Conservation (phyloP, 2,329 filamentous ascomycete species). For the Tolypocladium amazonense region DNA sequence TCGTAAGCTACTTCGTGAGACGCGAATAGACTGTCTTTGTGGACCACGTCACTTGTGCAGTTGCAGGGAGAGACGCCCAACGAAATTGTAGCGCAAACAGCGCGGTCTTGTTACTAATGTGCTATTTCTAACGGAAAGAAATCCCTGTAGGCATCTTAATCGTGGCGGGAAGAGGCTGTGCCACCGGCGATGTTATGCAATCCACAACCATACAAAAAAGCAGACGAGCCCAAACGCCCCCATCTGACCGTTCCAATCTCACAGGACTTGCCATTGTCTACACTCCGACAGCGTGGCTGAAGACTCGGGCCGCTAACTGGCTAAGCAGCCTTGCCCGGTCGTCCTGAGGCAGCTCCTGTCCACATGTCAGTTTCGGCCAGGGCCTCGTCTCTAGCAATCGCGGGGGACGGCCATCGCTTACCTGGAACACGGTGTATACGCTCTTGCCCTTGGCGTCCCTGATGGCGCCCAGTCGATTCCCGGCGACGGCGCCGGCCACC, state of each 20-base stretch:
- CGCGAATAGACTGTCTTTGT: conserved; percentile 1
- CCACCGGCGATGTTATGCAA: background rate
- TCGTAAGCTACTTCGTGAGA: background rate
- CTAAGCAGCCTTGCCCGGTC: conserved; percentile 74
- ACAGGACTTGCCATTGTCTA: background rate
- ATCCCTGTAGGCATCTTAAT: background rate
- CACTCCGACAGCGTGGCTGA: conserved; percentile 62
- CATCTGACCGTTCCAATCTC: background rate
- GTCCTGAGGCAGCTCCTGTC: conserved; percentile 65
- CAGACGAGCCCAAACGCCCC: background rate
- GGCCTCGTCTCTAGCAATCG: background rate
- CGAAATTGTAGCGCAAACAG: background rate
- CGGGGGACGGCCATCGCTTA: conserved; percentile 13
- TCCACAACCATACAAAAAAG: background rate
- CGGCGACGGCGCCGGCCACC: conserved; percentile 82
- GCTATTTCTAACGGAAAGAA: background rate
- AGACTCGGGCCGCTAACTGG: conserved; percentile 77
- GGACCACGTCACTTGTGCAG: background rate
- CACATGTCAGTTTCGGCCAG: conserved; percentile 5
- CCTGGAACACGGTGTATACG: conserved; percentile 80
- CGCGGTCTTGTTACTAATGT: background rate
- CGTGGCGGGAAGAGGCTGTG: background rate
- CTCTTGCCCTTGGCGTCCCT: conserved; percentile 89
- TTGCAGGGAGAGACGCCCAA: background rate
- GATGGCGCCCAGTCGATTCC: conserved; percentile 82